Conservation (phyloP, 352 stramenopile species). For the Pythium phragmitis region DNA sequence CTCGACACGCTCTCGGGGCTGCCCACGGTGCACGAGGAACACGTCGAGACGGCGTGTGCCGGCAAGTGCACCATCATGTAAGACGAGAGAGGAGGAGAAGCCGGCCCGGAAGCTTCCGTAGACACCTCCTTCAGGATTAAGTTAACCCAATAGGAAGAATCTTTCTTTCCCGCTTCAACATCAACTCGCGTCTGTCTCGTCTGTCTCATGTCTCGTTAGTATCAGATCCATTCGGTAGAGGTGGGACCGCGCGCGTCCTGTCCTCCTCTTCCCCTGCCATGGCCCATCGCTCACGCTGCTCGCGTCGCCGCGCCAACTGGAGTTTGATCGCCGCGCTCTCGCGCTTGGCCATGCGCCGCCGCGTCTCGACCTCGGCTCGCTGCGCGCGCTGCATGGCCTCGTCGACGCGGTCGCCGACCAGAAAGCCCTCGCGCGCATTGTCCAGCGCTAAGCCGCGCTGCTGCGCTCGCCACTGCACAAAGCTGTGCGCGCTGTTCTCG, state of each 20-base stretch:
- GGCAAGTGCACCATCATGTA: constrained; percentile 64
- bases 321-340: constrained; percentile 43
- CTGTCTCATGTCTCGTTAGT: not conserved
- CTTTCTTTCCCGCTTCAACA: not conserved
- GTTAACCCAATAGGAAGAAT: not conserved
- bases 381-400: constrained; percentile 26
- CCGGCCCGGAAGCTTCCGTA: too few relatives aligned
- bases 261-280: constrained; percentile 8
- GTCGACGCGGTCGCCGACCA: constrained; percentile 45
- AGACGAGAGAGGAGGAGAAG: not conserved
- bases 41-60: constrained; percentile 43
- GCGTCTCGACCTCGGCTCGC: constrained; percentile 27
- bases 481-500: constrained; percentile 40
- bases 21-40: constrained; percentile 24
- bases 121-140: too few relatives aligned
- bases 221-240: too few relatives aligned
- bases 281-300: constrained; percentile 29
- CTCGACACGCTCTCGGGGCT: constrained; percentile 6
- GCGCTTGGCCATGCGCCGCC: constrained; percentile 45
- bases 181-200: not conserved
- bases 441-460: constrained; percentile 52
- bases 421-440: constrained; percentile 57
- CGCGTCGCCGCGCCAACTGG: constrained; percentile 21
- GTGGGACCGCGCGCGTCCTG: not conserved
- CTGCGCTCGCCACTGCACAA: constrained; percentile 45